These are phyloP conservation scores for Colletotrichum australisinense DNA, from an alignment of 2,329 filamentous ascomycete genomes.

Conservation along the genomic window DNA sequence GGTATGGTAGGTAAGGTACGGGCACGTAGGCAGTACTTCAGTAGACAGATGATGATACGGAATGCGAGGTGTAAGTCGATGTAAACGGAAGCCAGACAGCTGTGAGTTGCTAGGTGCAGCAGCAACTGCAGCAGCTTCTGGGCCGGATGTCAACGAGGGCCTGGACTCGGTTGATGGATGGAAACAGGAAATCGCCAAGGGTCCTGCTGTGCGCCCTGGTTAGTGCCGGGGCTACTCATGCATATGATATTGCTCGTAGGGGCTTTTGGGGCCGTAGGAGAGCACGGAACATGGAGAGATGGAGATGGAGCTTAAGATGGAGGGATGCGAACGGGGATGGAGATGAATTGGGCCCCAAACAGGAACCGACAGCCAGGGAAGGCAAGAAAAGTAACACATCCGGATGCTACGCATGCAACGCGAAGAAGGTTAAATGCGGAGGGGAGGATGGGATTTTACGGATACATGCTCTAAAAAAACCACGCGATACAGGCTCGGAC, in stretches of 20 bases:
- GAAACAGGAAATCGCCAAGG: constrained; percentile 22
- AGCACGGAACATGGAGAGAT: constrained; percentile 25
- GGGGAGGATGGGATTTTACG: background rate
- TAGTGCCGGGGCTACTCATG: constrained; percentile 31
- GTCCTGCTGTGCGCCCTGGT: constrained; percentile 33
- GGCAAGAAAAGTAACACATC: background rate
- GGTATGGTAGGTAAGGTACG: background rate
- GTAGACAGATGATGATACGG: background rate
- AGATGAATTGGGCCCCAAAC: constrained; percentile 28
- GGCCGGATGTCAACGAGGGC: constrained; percentile 23
- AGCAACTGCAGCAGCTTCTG: constrained; percentile 11
- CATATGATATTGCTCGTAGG: constrained; percentile 20
- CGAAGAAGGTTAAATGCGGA: constrained; percentile 15
- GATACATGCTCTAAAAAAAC: constrained; percentile 1
- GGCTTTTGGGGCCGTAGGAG: constrained; percentile 10
- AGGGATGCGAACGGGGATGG: constrained; percentile 20
- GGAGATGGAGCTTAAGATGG: constrained; percentile 21
- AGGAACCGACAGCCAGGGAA: constrained; percentile 11
- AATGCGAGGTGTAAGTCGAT: constrained; percentile 8
- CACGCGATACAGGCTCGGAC: background rate
- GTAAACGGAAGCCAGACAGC: constrained; percentile 5
- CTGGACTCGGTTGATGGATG: constrained; percentile 21
- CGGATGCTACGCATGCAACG: background rate
- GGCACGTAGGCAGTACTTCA: no score
- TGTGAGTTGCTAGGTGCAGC: background rate